Evolutionary conservation across 2,329 filamentous ascomycete species (phyloP).

Genomic region (Pyrenophora teres): DNA sequence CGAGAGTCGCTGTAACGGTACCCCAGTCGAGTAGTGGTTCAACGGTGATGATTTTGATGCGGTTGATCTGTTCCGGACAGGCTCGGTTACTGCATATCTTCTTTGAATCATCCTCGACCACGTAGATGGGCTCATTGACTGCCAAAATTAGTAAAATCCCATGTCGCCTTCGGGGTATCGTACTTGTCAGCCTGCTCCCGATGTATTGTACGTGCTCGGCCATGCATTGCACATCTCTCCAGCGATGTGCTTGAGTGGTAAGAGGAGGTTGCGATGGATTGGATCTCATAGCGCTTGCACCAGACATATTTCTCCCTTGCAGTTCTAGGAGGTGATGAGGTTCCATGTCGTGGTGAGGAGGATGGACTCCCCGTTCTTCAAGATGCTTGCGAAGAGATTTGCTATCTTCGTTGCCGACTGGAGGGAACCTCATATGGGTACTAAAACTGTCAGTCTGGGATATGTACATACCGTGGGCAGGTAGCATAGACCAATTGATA

Average conservation of each 20-base stretch:
- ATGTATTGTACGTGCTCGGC: conserved; percentile 7
- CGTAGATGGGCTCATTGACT: conserved; percentile 2
- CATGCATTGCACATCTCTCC: not conserved
- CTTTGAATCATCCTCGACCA: not conserved
- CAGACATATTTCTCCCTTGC: conserved; percentile 11
- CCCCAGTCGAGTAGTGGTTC: conserved; percentile 20
- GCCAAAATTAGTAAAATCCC: too few species aligned
- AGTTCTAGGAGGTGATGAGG: conserved; percentile 3
- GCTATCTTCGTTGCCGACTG: conserved; percentile 5
- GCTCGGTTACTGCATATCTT: not conserved
- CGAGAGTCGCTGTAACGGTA: conserved; percentile 6
- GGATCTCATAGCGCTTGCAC: not conserved
- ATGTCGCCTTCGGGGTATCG: not conserved
- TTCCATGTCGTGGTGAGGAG: not conserved
- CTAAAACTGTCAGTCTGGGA: not conserved
- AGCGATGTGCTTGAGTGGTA: not conserved
- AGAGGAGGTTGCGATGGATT: not conserved
- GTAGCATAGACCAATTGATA: too few species aligned
- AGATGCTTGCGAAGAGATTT: conserved; percentile 8
- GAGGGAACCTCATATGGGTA: not conserved
- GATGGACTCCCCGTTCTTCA: not conserved
- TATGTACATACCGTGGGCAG: not conserved
- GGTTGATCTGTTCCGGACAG: not conserved
- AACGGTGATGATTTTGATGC: conserved; percentile 2
- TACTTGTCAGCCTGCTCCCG: not conserved